These are phyloP conservation scores for Rhodotorula sp. DNA, from an alignment of 1,284 basidiomycete species.

Conservation along the genomic window DNA sequence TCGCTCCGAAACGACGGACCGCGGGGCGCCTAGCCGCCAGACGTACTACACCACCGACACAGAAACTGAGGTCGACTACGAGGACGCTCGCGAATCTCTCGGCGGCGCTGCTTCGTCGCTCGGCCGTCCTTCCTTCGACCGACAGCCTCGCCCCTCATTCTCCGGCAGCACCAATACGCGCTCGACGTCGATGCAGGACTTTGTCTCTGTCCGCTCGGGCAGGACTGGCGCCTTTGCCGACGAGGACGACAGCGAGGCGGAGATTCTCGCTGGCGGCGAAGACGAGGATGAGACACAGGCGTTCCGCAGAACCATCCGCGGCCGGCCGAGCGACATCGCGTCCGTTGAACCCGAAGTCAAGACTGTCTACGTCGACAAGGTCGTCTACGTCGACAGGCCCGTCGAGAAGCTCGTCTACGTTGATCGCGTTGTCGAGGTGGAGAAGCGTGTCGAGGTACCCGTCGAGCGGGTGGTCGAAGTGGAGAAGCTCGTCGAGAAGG, in stretches of 20 bases:
- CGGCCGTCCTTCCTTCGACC: conserved; percentile 8
- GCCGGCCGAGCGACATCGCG: conserved; percentile 3
- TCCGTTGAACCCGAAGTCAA: conserved; percentile 5
- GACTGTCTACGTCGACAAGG: conserved; percentile 24
- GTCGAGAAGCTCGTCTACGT: conserved; percentile 13
- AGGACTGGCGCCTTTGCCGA: conserved; percentile 49
- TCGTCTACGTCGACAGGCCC: conserved; percentile 15
- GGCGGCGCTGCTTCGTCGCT: conserved; percentile 29
- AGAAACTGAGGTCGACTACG: conserved; percentile 69
- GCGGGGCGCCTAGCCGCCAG: conserved; percentile 44
- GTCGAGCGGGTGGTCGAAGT: conserved; percentile 13
- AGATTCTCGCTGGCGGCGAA: conserved; percentile 56
- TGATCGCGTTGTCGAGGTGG: conserved; percentile 9
- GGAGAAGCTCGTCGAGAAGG: conserved; percentile 23
- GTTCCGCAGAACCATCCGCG: conserved; percentile 22
- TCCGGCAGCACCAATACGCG: conserved; percentile 62
- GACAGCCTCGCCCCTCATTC: conserved; percentile 44
- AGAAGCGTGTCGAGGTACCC: conserved; percentile 10
- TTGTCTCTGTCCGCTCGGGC: conserved; percentile 46
- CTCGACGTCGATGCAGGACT: conserved; percentile 60
- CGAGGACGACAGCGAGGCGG: conserved; percentile 59
- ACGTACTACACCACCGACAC: conserved; percentile 53
- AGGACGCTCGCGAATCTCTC: conserved; percentile 72
- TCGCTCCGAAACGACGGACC: conserved; percentile 17
- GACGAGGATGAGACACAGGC: conserved; percentile 10